These are phyloP conservation scores for Chlamydomonas sp. DNA, from an alignment of 139 green algal species.

Conservation along the genomic window DNA sequence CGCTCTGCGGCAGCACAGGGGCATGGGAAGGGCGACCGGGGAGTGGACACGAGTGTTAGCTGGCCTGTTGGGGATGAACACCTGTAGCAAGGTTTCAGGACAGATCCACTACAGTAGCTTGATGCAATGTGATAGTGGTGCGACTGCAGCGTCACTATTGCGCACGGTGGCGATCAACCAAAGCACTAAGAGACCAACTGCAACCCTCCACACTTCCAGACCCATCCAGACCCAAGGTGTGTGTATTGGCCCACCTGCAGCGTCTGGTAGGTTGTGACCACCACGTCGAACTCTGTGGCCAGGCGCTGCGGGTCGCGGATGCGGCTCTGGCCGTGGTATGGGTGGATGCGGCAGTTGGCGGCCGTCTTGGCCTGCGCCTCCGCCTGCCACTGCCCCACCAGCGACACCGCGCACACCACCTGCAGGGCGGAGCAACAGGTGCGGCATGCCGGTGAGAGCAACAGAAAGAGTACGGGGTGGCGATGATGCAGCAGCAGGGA, in stretches of 20 bases:
- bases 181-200: too few relatives aligned
- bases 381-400: slow-evolving; percentile 78
- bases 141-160: too few relatives aligned
- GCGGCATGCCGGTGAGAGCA: neutral
- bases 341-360: slow-evolving; percentile 58
- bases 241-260: slow-evolving; percentile 45
- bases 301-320: slow-evolving; percentile 50
- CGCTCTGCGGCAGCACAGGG: neutral
- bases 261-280: slow-evolving; percentile 74
- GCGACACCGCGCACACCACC: slow-evolving; percentile 69
- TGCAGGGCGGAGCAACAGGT: slow-evolving; percentile 31
- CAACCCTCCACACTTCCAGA: too few relatives aligned
- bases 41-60: too few relatives aligned
- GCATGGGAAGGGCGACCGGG: neutral
- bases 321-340: slow-evolving; percentile 72
- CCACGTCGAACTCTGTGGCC: slow-evolving; percentile 67
- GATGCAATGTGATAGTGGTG: too few relatives aligned
- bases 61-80: too few relatives aligned
- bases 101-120: too few relatives aligned
- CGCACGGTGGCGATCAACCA: too few relatives aligned
- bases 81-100: too few relatives aligned
- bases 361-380: slow-evolving; percentile 65
- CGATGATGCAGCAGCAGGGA: too few relatives aligned
- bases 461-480: too few relatives aligned
- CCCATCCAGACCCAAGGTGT: too few relatives aligned